A percentile compares a stretch with the other conserved stretches of the same genome.
phyloP scores from a whole-genome alignment of 371 early-diverging fungal species.

The Mucor circinelloides region DNA sequence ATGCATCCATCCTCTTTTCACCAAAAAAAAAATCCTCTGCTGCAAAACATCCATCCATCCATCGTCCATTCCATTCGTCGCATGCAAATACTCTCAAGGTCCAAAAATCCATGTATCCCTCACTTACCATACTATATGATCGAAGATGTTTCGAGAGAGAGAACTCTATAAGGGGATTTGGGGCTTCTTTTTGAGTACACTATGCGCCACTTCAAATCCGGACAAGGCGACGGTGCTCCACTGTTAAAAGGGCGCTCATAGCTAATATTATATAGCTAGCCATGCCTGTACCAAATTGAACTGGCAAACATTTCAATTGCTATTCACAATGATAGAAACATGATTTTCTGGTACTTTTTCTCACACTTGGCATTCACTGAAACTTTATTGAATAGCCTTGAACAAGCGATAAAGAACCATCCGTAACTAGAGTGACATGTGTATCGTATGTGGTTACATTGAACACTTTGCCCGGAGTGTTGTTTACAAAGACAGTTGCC shows the following conservation, averaged over 20 bases:
- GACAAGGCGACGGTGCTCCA: neutral
- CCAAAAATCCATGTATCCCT: neutral
- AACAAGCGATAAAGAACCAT: neutral
- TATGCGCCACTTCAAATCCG: conserved; percentile 5
- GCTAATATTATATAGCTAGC: too few species aligned
- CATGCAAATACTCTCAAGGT: neutral
- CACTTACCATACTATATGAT: conserved; percentile 20
- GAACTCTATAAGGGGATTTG: neutral
- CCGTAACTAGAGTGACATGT: neutral
- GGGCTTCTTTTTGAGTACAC: neutral
- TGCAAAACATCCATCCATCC: conserved; percentile 14
- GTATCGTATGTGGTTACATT: neutral
- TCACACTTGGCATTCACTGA: neutral
- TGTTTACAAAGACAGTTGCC: neutral
- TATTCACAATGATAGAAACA: too few species aligned
- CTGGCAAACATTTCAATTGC: too few species aligned
- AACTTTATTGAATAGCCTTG: neutral
- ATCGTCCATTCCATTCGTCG: neutral
- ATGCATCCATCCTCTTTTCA: neutral
- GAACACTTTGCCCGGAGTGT: neutral
- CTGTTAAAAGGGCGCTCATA: neutral
- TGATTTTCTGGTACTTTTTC: too few species aligned
- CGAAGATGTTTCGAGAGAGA: conserved; percentile 17
- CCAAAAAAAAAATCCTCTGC: neutral
- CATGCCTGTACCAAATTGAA: too few species aligned